Percentiles rank a stretch among this genome's conserved stretches.
Evolutionary conservation across 2,329 filamentous ascomycete species (phyloP).

Genomic region (Colletotrichum euphorbiae): DNA sequence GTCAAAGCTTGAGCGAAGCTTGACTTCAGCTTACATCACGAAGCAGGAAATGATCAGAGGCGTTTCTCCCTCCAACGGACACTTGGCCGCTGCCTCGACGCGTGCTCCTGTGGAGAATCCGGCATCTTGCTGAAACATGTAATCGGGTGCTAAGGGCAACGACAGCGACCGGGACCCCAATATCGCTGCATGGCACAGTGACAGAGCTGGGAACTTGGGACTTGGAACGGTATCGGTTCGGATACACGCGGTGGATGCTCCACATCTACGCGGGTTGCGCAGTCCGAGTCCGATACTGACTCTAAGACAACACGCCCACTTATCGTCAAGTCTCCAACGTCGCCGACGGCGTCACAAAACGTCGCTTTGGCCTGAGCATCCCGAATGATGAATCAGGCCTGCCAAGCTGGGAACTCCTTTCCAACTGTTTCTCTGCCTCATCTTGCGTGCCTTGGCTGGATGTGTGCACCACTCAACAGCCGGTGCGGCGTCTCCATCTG

Average conservation of each 20-base stretch:
- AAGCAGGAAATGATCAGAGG: constrained; percentile 39
- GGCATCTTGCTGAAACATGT: constrained; percentile 36
- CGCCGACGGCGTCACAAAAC: background rate
- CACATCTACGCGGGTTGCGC: background rate
- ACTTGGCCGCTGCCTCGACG: constrained; percentile 25
- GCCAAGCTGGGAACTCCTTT: background rate
- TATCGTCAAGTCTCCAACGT: background rate
- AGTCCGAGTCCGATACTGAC: background rate
- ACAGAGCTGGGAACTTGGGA: background rate
- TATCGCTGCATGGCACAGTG: background rate
- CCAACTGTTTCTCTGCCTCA: constrained; percentile 10
- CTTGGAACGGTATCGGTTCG: background rate
- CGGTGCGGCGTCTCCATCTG: background rate
- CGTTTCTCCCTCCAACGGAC: background rate
- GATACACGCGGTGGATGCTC: constrained; percentile 1
- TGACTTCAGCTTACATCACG: constrained; percentile 27
- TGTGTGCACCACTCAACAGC: background rate
- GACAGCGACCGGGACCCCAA: constrained; percentile 1
- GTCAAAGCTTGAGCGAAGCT: constrained; percentile 39
- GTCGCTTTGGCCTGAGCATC: too few species aligned
- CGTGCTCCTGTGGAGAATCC: constrained; percentile 32
- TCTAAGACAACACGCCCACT: too few species aligned
- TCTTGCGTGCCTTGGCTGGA: constrained; percentile 15
- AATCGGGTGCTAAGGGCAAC: constrained; percentile 22
- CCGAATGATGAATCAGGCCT: too few species aligned